Conservation (phyloP, 805 yeast species). For the Myxozyma udenii region DNA sequence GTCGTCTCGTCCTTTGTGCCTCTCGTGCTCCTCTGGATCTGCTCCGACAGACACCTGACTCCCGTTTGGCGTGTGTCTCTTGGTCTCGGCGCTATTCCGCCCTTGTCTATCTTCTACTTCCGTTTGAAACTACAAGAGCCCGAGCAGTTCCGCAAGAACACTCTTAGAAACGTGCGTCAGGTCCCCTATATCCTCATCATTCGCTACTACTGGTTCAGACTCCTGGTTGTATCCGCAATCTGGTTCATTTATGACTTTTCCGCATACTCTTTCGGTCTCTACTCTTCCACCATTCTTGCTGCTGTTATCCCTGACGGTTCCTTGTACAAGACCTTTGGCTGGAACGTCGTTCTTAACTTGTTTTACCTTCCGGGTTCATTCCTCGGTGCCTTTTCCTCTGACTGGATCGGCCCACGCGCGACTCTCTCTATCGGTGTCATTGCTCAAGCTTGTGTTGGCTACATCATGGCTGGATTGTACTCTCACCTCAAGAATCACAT, state of each 20-base stretch:
- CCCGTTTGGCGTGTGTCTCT: constrained; percentile 90
- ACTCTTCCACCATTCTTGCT: constrained; percentile 67
- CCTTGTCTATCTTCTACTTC: constrained; percentile 69
- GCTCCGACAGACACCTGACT: constrained; percentile 62
- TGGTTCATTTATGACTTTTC: constrained; percentile 93
- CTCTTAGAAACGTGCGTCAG: constrained; percentile 55
- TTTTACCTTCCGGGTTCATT: constrained; percentile 90
- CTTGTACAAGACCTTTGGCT: constrained; percentile 75
- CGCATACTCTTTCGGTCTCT: constrained; percentile 81
- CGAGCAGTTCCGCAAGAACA: constrained; percentile 63
- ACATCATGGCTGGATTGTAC: constrained; percentile 74
- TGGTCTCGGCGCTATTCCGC: constrained; percentile 88
- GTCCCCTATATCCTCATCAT: constrained; percentile 68
- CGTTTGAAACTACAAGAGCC: constrained; percentile 75
- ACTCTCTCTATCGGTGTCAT: constrained; percentile 68
- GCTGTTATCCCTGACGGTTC: constrained; percentile 56
- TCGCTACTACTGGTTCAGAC: constrained; percentile 82
- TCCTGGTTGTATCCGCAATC: constrained; percentile 63
- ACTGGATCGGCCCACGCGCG: constrained; percentile 85
- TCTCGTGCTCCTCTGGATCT: constrained; percentile 80
- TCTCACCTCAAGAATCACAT: constrained; percentile 54
- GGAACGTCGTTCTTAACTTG: constrained; percentile 84
- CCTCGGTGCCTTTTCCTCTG: constrained; percentile 81
- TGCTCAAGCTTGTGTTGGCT: constrained; percentile 75
- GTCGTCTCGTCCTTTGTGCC: constrained; percentile 83